Base-by-base conservation (phyloP, 1,284 basidiomycete genomes). In the Leccinum griseonigrum region DNA sequence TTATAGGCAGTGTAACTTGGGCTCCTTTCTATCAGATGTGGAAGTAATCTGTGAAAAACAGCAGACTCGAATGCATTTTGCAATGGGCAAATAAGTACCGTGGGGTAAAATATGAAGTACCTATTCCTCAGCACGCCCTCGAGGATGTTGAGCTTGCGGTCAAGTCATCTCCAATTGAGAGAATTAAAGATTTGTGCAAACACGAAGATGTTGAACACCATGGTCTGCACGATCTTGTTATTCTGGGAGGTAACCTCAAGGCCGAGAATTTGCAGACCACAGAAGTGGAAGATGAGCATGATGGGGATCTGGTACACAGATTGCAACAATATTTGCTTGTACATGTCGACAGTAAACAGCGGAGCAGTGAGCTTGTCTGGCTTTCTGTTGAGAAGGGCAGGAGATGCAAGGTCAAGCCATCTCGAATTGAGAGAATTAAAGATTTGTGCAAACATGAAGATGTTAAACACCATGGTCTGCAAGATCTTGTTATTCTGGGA, bases 131-230 rank as follows among this genome's bases (percentile, higher is more conserved):
- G 74, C 52, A 98, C 84, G 57, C 93, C 94, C 68, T 91, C 87
- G 70, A 98, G 94, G 63, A 98, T 86, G 76, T 99, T 99, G 66
- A 95, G 81, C 62, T 87, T 85, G 63, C 85, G 86, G 69, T 97
- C 95, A 57, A 99, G 81, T 51, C 94, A 83, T 60, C 97, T 83
- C 67, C 90, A 94, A 73, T 98, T 98, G 76, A 98, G 77, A 64
- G 94, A 95, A 80, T 98, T 98, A 79, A 88, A 94, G 68, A 98
- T 94, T 75, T 97, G 95, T 56, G 93, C 94, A 76, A 98, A 98
- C 53, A 99, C 97, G 71, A 98, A 99, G 16, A 89, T 83, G 74
- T 98, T 99, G 87, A 99, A 99, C 48, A 98, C 92, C 13, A 98
- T 81, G 0, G 96, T 95, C 69, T 89, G 87, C 11, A 97, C 82